Percentiles rank a stretch among this genome's conserved stretches.
These are phyloP conservation scores for Lyophyllum atratum DNA, from an alignment of 768 basidiomycete genomes.

Conservation along the genomic window DNA sequence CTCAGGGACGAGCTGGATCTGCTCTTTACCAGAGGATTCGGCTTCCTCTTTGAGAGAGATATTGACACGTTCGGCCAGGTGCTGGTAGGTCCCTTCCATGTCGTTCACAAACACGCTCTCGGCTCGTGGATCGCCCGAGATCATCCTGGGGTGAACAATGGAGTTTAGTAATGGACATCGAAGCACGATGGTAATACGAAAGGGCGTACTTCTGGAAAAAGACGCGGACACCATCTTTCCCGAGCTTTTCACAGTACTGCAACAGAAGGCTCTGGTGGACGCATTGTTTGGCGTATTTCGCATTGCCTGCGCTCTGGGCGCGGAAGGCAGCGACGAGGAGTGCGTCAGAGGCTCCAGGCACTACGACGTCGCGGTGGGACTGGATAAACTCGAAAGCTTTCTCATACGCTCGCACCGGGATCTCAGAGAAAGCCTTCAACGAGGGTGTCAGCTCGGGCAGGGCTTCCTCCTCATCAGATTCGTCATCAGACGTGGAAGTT, in stretches of 20 bases:
- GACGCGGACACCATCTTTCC: constrained; percentile 83
- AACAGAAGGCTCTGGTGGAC: constrained; percentile 91
- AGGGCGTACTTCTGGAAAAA: constrained; percentile 87
- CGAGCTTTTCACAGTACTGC: constrained; percentile 94
- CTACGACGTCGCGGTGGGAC: constrained; percentile 79
- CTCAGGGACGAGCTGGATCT: constrained; percentile 94
- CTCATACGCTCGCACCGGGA: constrained; percentile 74
- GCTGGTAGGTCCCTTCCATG: constrained; percentile 82
- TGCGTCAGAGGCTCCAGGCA: constrained; percentile 85
- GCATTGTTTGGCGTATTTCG: constrained; percentile 78
- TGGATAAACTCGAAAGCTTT: constrained; percentile 87
- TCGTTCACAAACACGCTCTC: constrained; percentile 84
- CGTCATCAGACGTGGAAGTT: constrained; percentile 34
- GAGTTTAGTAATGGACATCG: neutral
- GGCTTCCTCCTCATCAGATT: constrained; percentile 57
- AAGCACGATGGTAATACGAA: neutral
- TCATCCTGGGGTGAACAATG: constrained; percentile 63
- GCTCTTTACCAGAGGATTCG: constrained; percentile 57
- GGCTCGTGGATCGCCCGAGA: constrained; percentile 73
- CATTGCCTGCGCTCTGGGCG: constrained; percentile 70
- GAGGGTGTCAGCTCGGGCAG: constrained; percentile 83
- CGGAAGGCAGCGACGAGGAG: constrained; percentile 90
- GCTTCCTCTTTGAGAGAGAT: constrained; percentile 66
- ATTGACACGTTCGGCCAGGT: constrained; percentile 74
- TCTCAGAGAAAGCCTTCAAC: constrained; percentile 73